phyloP scores from a whole-genome alignment of 2,329 filamentous ascomycete species.

The Coccinonectria pachysandricola region DNA sequence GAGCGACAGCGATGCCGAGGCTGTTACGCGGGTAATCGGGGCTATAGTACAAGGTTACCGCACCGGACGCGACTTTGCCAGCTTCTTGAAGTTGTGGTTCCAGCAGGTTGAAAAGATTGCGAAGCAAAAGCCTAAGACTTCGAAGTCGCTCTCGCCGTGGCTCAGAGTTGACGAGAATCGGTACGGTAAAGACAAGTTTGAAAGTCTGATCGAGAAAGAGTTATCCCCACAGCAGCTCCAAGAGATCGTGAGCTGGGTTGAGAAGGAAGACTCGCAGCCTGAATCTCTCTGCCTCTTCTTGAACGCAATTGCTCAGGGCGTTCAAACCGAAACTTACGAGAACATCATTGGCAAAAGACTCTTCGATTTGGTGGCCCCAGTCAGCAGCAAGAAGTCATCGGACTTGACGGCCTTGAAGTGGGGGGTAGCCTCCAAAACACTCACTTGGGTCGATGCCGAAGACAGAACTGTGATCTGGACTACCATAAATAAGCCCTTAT shows the following conservation, averaged over 20 bases:
- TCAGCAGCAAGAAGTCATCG: constrained; percentile 20
- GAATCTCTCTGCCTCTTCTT: constrained; percentile 31
- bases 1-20: constrained; percentile 9
- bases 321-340: constrained; percentile 31
- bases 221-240: constrained; percentile 35
- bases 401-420: constrained; percentile 28
- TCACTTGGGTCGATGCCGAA: constrained; percentile 24
- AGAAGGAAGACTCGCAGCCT: constrained; percentile 20
- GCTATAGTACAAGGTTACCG: constrained; percentile 35
- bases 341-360: constrained; percentile 31
- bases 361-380: constrained; percentile 24
- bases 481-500: constrained; percentile 21
- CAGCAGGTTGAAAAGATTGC: constrained; percentile 29
- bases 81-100: constrained; percentile 39
- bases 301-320: constrained; percentile 31
- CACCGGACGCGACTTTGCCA: constrained; percentile 31
- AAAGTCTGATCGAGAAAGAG: constrained; percentile 29
- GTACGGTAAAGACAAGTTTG: constrained; percentile 10
- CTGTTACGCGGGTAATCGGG: constrained; percentile 27
- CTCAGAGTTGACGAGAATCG: constrained; percentile 15
- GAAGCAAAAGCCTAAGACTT: constrained; percentile 18
- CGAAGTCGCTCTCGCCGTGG: constrained; percentile 23
- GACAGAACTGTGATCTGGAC: constrained; percentile 24
- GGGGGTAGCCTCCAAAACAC: constrained; percentile 27
- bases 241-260: constrained; percentile 33